These are phyloP conservation scores for Verticillium tricorpus DNA, from an alignment of 2,329 filamentous ascomycete genomes.

Conservation along the genomic window DNA sequence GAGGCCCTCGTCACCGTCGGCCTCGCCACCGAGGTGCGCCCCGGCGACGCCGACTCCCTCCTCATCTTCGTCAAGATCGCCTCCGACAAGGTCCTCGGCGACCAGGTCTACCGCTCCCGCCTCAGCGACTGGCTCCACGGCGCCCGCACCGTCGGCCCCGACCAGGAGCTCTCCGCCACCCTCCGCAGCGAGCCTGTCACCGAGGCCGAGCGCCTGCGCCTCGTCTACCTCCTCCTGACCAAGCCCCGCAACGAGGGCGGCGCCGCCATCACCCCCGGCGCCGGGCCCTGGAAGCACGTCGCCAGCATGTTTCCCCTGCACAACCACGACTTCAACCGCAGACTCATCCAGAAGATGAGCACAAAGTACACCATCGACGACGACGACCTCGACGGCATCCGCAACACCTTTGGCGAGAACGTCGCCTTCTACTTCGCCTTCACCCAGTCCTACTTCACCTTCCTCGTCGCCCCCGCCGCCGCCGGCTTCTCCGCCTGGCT, in stretches of 20 bases:
- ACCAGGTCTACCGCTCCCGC: slow-evolving; percentile 80
- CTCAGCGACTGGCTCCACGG: slow-evolving; percentile 94
- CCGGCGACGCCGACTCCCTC: slow-evolving; percentile 69
- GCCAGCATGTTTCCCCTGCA: slow-evolving; percentile 75
- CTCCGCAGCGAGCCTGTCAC: slow-evolving; percentile 73
- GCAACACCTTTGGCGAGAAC: slow-evolving; percentile 73
- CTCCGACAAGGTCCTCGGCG: slow-evolving; percentile 67
- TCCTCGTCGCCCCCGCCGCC: slow-evolving; percentile 74
- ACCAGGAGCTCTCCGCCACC: slow-evolving; percentile 63
- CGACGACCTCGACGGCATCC: slow-evolving; percentile 67
- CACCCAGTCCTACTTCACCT: slow-evolving; percentile 83
- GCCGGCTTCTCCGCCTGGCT: slow-evolving; percentile 76
- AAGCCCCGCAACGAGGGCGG: slow-evolving; percentile 70
- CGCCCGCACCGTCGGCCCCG: slow-evolving; percentile 72
- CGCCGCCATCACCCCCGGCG: slow-evolving; percentile 67
- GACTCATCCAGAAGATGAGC: slow-evolving; percentile 72
- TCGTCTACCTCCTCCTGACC: slow-evolving; percentile 82
- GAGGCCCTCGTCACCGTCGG: slow-evolving; percentile 71
- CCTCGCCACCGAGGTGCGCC: slow-evolving; percentile 82
- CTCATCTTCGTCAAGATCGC: slow-evolving; percentile 80
- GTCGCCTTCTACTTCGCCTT: slow-evolving; percentile 97
- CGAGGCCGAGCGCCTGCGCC: slow-evolving; percentile 81
- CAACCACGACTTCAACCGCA: slow-evolving; percentile 68
- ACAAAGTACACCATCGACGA: slow-evolving; percentile 64
- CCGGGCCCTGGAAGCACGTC: slow-evolving; percentile 68